Evolutionary conservation across 495 filamentous ascomycete species (phyloP), one percentile per base, ranked within the genome.

Genomic region (Articulospora tetracladia): DNA sequence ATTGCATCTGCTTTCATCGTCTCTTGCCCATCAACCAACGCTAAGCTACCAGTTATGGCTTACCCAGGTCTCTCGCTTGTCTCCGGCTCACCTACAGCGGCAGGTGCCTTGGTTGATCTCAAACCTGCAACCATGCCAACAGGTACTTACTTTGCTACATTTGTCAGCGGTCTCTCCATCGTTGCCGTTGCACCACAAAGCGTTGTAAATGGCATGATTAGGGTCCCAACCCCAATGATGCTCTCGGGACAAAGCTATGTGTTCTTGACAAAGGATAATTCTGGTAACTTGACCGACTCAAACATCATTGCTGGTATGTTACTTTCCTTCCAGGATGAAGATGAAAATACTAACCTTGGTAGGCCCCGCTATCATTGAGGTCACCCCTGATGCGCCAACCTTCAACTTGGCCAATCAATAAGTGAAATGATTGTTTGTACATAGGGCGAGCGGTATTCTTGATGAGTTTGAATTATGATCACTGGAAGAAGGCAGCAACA

Each of bases 1-100:
- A 70, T 87, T 23, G 84, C 84, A 8, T 70, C 75, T 1, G 72
- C 70, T 13, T 86, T 87, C 72, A 86, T 87, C 61, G 65, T 59
- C 0, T 73, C 72, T 1, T 87, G 83, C 71, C 83, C 84, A 17
- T 49, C 65, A 1, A 72, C 60, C 57, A 85, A 87, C 69, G 70
- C 73, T 0, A 53, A 62, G 12, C 76, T 86, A 0, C 82, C 83
- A 13, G 74, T 87, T 54, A 84, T 77, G 70, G 75, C 83, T 4
- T 86, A 83, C 69, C 81, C 80, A 0, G 58, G 60, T n/a, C 60
- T 83, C 1, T 58, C 67, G 8, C 30, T 67, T 41, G 58, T 73
- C 13, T 48, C 47, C 23, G 63, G 58, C 13, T 2, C 28, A 15
- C 63, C 63, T 19, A 58, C 55, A 23, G 63, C 63, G 24, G 22